Evolutionary conservation across 257 asterid genomes (phyloP).

Genomic region (Primulina huaijiensis): DNA sequence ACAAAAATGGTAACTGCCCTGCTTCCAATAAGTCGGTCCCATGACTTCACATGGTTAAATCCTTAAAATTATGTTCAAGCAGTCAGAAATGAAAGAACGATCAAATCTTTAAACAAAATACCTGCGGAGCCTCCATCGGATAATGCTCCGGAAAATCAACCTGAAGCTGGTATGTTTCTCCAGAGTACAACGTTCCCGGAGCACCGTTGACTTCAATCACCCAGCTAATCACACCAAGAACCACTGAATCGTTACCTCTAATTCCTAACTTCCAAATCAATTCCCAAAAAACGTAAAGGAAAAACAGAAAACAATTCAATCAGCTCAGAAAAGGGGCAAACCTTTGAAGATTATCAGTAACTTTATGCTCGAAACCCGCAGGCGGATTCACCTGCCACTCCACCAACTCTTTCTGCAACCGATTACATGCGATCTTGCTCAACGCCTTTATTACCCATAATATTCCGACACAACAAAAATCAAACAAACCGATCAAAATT

Average conservation of each 20-base stretch:
- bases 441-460: slow-evolving; percentile 47
- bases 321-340: slow-evolving; percentile 16
- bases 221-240: slow-evolving; percentile 43
- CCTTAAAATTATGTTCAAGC: not conserved
- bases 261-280: not conserved
- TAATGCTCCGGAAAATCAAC: slow-evolving; percentile 75
- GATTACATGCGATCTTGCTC: slow-evolving; percentile 97
- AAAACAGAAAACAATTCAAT: not conserved
- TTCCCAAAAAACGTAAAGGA: not conserved
- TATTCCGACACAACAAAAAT: slow-evolving; percentile 18
- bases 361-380: slow-evolving; percentile 78
- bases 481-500: slow-evolving; percentile 19
- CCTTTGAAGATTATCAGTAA: slow-evolving; percentile 94
- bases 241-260: not conserved
- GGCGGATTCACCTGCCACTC: slow-evolving; percentile 99
- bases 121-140: slow-evolving; percentile 80
- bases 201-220: slow-evolving; percentile 67
- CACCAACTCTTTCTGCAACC: slow-evolving; percentile 89
- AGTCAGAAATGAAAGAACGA: not conserved
- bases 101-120: slow-evolving; percentile 5
- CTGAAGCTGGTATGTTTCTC: slow-evolving; percentile 62
- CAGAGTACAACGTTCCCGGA: slow-evolving; percentile 56
- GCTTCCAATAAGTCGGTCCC: not conserved
- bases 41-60: not conserved
- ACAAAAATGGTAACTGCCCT: not conserved